Percentiles rank a stretch among this genome's conserved stretches.
phyloP scores from a whole-genome alignment of 2,329 filamentous ascomycete genomes.

The Huntiella savannae region DNA sequence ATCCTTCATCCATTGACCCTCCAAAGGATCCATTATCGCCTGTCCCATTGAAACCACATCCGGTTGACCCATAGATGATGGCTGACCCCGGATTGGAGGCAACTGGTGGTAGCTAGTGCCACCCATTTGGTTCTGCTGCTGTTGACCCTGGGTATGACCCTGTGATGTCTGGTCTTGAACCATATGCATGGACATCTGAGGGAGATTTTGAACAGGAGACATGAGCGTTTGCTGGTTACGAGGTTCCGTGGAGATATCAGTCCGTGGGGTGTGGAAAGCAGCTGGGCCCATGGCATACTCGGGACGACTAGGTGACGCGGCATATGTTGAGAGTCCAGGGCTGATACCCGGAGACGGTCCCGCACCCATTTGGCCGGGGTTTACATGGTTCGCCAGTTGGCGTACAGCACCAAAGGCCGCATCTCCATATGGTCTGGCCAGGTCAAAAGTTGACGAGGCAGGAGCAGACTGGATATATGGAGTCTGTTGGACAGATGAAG shows the following conservation, averaged over 20 bases:
- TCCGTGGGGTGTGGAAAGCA: conserved; percentile 35
- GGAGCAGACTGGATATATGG: conserved; percentile 26
- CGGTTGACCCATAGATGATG: background rate
- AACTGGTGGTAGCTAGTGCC: conserved; percentile 20
- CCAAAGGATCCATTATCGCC: conserved; percentile 4
- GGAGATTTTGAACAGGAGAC: background rate
- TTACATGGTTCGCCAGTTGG: conserved; percentile 14
- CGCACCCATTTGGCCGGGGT: conserved; percentile 17
- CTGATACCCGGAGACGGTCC: conserved; percentile 25
- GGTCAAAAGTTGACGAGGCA: conserved; percentile 29
- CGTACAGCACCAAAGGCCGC: conserved; percentile 19
- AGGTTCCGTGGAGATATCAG: conserved; percentile 22
- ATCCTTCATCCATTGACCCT: conserved; percentile 23
- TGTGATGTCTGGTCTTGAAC: background rate
- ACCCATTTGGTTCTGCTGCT: conserved; percentile 12
- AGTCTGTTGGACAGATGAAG: conserved; percentile 14
- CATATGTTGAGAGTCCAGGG: conserved; percentile 26
- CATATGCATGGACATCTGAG: conserved; percentile 14
- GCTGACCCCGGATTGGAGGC: conserved; percentile 27
- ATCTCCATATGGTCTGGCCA: conserved; percentile 22
- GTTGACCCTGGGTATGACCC: conserved; percentile 4
- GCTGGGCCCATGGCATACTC: conserved; percentile 26
- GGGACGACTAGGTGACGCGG: conserved; percentile 24
- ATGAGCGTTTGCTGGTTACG: conserved; percentile 6
- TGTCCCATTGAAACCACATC: background rate